Evolutionary conservation across 768 basidiomycete species (phyloP).

Genomic region (Lactifluus echinatus): DNA sequence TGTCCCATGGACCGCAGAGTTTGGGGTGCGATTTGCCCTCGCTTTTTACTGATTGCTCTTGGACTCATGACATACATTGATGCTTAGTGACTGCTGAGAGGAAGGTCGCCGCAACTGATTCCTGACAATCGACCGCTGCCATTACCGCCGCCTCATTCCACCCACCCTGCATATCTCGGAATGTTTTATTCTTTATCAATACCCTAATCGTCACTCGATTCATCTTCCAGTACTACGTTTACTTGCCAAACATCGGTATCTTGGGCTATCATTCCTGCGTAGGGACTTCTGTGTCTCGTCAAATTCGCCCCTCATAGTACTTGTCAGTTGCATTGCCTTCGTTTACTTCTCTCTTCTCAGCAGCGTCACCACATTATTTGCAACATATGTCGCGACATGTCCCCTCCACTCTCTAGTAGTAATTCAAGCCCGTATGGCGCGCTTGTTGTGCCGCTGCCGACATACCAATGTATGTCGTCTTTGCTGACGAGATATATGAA

Average conservation of each 20-base stretch:
- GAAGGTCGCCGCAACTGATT: slow-evolving; percentile 30
- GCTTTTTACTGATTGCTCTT: background rate
- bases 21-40: slow-evolving; percentile 59
- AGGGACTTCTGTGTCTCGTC: background rate
- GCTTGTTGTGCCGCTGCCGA: background rate
- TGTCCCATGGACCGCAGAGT: slow-evolving; percentile 97
- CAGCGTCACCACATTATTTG: background rate
- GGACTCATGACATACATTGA: background rate
- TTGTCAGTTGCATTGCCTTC: background rate
- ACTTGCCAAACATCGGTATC: background rate
- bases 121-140: slow-evolving; percentile 1
- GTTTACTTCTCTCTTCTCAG: background rate
- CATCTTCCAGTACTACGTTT: background rate
- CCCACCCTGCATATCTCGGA: background rate
- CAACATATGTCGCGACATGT: background rate
- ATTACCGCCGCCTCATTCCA: background rate
- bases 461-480: background rate
- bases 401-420: background rate
- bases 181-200: background rate
- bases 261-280: background rate
- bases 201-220: background rate
- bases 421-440: background rate
- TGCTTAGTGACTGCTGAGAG: slow-evolving; percentile 45
- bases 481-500: background rate
- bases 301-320: background rate